Conservation (phyloP, 202 grass and related monocot species). For the Schoenoplectus tabernaemontani region DNA sequence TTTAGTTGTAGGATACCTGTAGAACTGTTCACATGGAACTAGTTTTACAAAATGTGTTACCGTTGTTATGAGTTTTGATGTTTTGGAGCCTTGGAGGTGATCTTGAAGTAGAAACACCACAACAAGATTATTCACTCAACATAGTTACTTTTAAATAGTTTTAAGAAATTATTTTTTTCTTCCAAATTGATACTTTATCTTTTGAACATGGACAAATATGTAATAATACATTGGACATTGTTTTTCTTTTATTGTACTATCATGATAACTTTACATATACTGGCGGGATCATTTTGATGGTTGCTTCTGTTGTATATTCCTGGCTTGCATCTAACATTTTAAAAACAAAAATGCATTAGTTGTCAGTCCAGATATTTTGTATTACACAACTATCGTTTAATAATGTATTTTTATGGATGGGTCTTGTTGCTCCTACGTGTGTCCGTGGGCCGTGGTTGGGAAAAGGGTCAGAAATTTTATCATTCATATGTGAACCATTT, state of each 20-base stretch:
- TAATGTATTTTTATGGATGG: background rate
- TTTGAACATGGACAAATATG: background rate
- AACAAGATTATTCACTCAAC: background rate
- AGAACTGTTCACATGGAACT: constrained; percentile 9
- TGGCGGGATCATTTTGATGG: background rate
- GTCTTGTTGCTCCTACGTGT: no score
- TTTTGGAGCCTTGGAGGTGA: background rate
- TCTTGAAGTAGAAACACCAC: background rate
- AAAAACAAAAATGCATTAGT: background rate
- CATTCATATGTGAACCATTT: no score
- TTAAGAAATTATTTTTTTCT: background rate
- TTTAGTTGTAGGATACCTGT: constrained; percentile 22
- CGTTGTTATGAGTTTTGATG: background rate
- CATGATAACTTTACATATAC: background rate
- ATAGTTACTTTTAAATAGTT: background rate
- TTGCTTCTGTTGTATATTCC: background rate
- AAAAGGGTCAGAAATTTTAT: no score
- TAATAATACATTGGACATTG: background rate
- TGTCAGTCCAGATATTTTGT: background rate
- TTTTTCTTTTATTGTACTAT: background rate
- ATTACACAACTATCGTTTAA: background rate
- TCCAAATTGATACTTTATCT: background rate
- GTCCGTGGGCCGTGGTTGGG: no score
- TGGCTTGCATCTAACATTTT: background rate
- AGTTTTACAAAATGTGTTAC: constrained; percentile 12